Conservation (phyloP, 305 asterid genomes). For the Plantago coronopus region DNA sequence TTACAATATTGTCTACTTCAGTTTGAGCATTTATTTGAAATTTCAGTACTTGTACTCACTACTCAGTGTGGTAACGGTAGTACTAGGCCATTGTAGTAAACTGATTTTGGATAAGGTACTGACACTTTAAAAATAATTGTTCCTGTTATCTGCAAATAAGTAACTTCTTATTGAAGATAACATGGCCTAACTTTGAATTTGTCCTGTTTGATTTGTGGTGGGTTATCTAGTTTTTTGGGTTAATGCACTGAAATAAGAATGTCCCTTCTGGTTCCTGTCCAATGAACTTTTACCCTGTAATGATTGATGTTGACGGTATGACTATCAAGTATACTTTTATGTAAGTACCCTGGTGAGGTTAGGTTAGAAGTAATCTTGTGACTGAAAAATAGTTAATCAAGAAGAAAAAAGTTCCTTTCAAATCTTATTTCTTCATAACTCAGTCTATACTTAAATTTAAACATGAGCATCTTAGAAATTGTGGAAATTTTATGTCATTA, state of each 20-base stretch:
- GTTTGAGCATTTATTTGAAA: conserved; percentile 7
- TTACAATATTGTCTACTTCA: conserved; percentile 1
- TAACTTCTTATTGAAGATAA: background rate
- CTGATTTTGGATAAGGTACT: too few species aligned
- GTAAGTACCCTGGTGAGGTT: too few species aligned
- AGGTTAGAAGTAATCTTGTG: too few species aligned
- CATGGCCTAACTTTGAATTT: background rate
- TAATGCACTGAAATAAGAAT: background rate
- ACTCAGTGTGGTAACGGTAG: background rate
- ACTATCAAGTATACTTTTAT: background rate
- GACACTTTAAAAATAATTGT: too few species aligned
- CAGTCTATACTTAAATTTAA: too few species aligned
- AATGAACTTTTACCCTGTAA: background rate
- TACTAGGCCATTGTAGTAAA: too few species aligned
- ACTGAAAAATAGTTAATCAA: too few species aligned
- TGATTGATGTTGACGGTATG: conserved; percentile 1
- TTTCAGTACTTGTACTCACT: background rate
- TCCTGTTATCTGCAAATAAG: too few species aligned
- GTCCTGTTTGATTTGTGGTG: background rate
- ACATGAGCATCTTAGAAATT: background rate
- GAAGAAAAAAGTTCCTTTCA: too few species aligned
- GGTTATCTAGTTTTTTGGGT: background rate
- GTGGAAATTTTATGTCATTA: background rate
- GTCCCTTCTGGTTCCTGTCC: background rate
- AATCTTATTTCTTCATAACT: too few species aligned